These are phyloP conservation scores for Diaporthe australafricana DNA, from an alignment of 2,329 filamentous ascomycete species.

Conservation along the genomic window DNA sequence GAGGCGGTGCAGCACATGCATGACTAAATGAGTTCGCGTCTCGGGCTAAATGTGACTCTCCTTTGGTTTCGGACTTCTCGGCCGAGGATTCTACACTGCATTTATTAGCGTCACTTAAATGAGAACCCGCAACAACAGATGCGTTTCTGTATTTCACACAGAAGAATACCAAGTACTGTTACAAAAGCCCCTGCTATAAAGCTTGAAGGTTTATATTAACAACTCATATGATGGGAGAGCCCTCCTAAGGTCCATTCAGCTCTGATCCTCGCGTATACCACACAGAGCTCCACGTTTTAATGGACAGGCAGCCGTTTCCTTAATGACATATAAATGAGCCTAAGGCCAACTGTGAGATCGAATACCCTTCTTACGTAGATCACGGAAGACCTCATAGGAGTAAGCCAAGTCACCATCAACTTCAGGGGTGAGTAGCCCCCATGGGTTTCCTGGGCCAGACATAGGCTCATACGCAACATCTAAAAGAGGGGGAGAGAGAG, in stretches of 20 bases:
- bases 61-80: neutral
- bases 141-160: too few species aligned
- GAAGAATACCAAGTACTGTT: too few species aligned
- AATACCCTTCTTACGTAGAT: neutral
- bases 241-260: too few species aligned
- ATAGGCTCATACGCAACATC: neutral
- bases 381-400: neutral
- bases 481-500: neutral
- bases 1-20: too few species aligned
- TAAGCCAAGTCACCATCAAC: neutral
- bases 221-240: too few species aligned
- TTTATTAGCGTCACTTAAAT: too few species aligned
- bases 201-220: too few species aligned
- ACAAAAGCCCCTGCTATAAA: too few species aligned
- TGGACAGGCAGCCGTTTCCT: neutral
- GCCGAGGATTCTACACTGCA: neutral
- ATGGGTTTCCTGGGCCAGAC: neutral
- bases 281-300: neutral
- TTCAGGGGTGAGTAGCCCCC: neutral
- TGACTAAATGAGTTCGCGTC: neutral
- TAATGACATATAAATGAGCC: neutral
- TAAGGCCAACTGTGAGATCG: constrained; percentile 13
- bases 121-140: too few species aligned
- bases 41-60: neutral
- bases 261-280: too few species aligned